A percentile compares a stretch with the other conserved stretches of the same genome.
Conservation (phyloP, 495 filamentous ascomycete genomes). For the Trichoderma asperelloides region DNA sequence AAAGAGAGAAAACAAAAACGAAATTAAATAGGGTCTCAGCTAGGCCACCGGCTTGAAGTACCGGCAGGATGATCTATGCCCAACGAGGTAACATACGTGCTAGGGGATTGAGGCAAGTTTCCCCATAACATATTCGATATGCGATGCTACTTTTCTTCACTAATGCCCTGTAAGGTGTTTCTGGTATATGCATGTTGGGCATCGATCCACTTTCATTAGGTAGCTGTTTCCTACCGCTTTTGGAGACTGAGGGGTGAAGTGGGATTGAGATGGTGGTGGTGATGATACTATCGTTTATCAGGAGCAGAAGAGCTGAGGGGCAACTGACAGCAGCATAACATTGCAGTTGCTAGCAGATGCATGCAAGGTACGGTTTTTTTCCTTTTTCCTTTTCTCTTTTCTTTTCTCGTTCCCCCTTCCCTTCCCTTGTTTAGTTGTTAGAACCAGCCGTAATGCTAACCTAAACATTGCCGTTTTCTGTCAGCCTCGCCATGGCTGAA, state of each 20-base stretch:
- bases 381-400: neutral
- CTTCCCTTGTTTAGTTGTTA: neutral
- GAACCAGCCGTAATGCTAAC: neutral
- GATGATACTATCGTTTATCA: too few relatives aligned
- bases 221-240: neutral
- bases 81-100: neutral
- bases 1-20: too few relatives aligned
- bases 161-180: neutral
- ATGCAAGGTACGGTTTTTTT: neutral
- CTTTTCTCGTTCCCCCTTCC: neutral
- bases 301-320: neutral
- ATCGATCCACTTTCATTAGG: neutral
- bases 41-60: too few relatives aligned
- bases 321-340: neutral
- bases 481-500: neutral
- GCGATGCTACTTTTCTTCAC: too few relatives aligned
- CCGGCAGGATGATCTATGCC: neutral
- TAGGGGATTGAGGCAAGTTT: neutral
- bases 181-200: slow-evolving; percentile 1
- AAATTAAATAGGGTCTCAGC: too few relatives aligned
- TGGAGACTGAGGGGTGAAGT: neutral
- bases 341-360: neutral
- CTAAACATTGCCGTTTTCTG: neutral
- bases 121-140: neutral
- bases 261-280: neutral